phyloP scores from a whole-genome alignment of 2,329 filamentous ascomycete genomes.

The Aspergillus quadricinctus region DNA sequence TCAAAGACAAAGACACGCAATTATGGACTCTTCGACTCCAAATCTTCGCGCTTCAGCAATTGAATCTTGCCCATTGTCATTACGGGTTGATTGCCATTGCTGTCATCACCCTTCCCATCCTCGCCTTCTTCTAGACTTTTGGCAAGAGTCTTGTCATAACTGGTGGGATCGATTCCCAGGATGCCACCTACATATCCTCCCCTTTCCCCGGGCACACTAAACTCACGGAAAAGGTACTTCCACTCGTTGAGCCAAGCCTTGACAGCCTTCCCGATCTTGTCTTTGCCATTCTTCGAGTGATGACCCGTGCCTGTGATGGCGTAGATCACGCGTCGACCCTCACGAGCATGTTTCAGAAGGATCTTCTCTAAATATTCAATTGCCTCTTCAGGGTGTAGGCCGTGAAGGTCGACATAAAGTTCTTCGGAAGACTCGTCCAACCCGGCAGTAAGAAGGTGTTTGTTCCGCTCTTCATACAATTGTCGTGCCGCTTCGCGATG shows the following conservation, averaged over 20 bases:
- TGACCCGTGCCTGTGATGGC: constrained; percentile 96
- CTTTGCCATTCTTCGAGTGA: constrained; percentile 97
- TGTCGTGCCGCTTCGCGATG: constrained; percentile 89
- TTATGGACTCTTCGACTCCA: constrained; percentile 24
- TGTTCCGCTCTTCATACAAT: constrained; percentile 91
- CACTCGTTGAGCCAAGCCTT: constrained; percentile 89
- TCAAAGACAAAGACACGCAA: constrained; percentile 6
- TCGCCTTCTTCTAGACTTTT: constrained; percentile 21
- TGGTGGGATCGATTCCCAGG: constrained; percentile 59
- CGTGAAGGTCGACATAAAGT: constrained; percentile 92
- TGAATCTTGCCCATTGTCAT: constrained; percentile 43
- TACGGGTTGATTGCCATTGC: constrained; percentile 23
- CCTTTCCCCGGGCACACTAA: constrained; percentile 91
- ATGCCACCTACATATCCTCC: constrained; percentile 68
- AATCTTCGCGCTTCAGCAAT: constrained; percentile 42
- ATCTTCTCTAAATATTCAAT: constrained; percentile 89
- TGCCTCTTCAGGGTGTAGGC: constrained; percentile 96
- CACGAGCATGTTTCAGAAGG: constrained; percentile 73
- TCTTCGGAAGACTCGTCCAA: constrained; percentile 55
- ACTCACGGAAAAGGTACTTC: constrained; percentile 93
- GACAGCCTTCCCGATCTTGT: constrained; percentile 94
- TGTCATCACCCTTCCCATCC: constrained; percentile 19
- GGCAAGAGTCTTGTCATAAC: constrained; percentile 46
- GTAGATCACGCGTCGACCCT: constrained; percentile 71
- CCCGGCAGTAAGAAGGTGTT: constrained; percentile 49